phyloP scores from a whole-genome alignment of 2,329 filamentous ascomycete genomes.

The Colletotrichum lini region DNA sequence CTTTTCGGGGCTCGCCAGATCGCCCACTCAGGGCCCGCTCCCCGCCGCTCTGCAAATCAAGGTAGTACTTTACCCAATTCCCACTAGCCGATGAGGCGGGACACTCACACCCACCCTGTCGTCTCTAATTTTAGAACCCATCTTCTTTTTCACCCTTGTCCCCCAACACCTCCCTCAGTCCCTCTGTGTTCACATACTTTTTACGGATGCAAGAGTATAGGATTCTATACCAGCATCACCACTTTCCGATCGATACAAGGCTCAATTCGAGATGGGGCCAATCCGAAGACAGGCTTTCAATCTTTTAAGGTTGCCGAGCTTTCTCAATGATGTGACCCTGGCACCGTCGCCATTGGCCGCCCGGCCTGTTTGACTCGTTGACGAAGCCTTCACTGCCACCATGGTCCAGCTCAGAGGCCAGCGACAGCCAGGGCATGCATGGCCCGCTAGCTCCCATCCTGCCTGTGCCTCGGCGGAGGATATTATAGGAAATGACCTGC shows the following conservation, averaged over 20 bases:
- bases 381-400: constrained; percentile 33
- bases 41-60: neutral
- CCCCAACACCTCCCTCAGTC: constrained; percentile 5
- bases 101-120: neutral
- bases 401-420: constrained; percentile 28
- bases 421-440: constrained; percentile 2
- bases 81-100: constrained; percentile 21
- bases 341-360: constrained; percentile 12
- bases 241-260: constrained; percentile 21
- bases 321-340: constrained; percentile 1
- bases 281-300: constrained; percentile 2
- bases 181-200: too few species aligned
- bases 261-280: constrained; percentile 25
- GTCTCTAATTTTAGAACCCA: constrained; percentile 36
- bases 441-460: constrained; percentile 17
- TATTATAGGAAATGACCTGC: neutral
- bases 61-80: constrained; percentile 7
- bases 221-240: constrained; percentile 2
- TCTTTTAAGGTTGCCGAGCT: constrained; percentile 20
- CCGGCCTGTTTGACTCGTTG: neutral
- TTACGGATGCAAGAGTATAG: too few species aligned
- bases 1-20: constrained; percentile 33
- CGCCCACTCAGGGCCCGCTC: constrained; percentile 24
- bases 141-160: neutral
- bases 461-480: constrained; percentile 10